A percentile compares a stretch with the other conserved stretches of the same genome.
phyloP scores from a whole-genome alignment of 345 rosid genomes.

The Eucalyptus pumila region DNA sequence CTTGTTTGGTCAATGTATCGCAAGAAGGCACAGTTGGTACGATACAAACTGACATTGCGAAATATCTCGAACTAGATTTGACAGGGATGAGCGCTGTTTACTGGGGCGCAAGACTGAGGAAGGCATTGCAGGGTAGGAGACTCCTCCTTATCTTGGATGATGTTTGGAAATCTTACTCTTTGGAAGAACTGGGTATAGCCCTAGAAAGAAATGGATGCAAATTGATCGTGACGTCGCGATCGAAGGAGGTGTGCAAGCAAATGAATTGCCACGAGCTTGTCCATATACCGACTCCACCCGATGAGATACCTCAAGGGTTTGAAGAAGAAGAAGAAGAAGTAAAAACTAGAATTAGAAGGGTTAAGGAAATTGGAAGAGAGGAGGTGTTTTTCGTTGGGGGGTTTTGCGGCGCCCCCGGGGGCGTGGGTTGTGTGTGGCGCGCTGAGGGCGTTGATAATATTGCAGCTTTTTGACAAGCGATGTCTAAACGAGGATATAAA shows the following conservation, averaged over 20 bases:
- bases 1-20: neutral
- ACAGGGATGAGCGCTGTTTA: neutral
- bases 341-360: neutral
- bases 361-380: neutral
- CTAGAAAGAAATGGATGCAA: neutral
- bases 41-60: neutral
- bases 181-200: neutral
- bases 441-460: no score
- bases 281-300: neutral
- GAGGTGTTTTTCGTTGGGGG: neutral
- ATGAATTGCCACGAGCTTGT: neutral
- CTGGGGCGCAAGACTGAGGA: neutral
- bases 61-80: neutral
- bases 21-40: neutral
- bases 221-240: neutral
- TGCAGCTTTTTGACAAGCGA: no score
- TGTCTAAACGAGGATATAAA: no score
- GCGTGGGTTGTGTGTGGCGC: no score
- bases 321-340: neutral
- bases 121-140: neutral
- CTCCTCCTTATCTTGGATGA: neutral
- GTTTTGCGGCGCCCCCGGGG: no score
- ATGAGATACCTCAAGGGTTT: neutral
- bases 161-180: neutral
- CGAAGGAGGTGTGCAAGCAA: neutral